Base-by-base conservation (phyloP, 2,329 filamentous ascomycete species). In the Colletotrichum tropicicola region DNA sequence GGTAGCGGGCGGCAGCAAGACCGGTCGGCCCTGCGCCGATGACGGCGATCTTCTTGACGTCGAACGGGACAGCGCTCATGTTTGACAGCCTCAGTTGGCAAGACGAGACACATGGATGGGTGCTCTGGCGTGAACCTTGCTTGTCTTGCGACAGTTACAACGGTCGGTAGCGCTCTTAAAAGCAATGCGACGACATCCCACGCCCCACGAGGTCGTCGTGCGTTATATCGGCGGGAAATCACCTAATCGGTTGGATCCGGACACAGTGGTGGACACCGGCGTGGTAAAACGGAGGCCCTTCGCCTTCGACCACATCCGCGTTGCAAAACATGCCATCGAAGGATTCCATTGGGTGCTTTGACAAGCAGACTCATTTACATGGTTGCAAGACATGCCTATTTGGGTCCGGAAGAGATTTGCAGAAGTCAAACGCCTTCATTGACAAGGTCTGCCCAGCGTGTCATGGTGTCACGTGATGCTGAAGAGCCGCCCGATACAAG, bases 11-110 rank as follows among this genome's bases (percentile, higher is more conserved):
- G 23, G 91, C 89, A 25, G 91, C 87, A 4, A 97, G 82, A 5
- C 95, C 94, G 67, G 87, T 87, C 0, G 94, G 92, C 0, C 94
- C 94, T 9, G 92, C 94, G 21, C 94, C 94, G 69, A 98, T 88
- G 65, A 98, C 83, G 69, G 92, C 93, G 68, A 97, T 83, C 47
- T 78, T 86, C 65, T 83, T 83, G 51, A 92, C 83, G 66, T 80
- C 68, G 72, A 87, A 88, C 21, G 48, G 19, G 4, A 43, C 12
- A 7, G 28, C 25, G 39, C 39, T 23, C 62, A 65, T 65, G 43
- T 17, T 48, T 21, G 55, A 35, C 39, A 43, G 19, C 19, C 10
- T 43, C 12, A 21, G n/a, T 35, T 19, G 43, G 27, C 32, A 27
- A 59, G 55, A 30, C 17, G 23, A 6, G 15, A 35, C n/a, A 19